These are phyloP conservation scores for Fraxinus quadrangulata DNA, from an alignment of 257 asterid genomes.

Conservation along the genomic window DNA sequence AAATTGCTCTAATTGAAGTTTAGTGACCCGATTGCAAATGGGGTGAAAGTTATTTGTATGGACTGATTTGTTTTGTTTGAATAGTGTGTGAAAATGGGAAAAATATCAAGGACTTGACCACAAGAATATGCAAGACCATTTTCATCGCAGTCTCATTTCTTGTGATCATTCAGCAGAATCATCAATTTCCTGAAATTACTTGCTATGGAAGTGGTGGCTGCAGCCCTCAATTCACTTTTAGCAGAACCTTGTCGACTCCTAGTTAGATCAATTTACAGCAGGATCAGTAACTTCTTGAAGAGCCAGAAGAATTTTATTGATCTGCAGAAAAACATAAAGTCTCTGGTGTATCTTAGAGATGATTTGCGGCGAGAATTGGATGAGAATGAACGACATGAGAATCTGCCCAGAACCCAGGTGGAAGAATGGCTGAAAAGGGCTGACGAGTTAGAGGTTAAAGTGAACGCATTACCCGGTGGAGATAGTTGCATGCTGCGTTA, in stretches of 20 bases:
- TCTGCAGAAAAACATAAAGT: slow-evolving; percentile 9
- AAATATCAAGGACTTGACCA: background rate
- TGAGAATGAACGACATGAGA: background rate
- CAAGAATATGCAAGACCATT: background rate
- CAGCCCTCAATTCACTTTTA: slow-evolving; percentile 10
- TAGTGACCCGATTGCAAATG: too few relatives aligned
- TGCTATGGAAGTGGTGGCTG: slow-evolving; percentile 27
- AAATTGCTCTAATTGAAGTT: too few relatives aligned
- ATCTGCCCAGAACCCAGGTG: slow-evolving; percentile 8
- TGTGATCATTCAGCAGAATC: background rate
- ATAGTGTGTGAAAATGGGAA: too few relatives aligned
- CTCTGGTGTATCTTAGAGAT: slow-evolving; percentile 7
- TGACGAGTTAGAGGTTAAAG: slow-evolving; percentile 8
- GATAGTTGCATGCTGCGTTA: background rate
- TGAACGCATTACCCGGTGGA: background rate
- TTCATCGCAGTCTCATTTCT: background rate
- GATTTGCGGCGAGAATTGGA: background rate
- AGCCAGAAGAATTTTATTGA: background rate
- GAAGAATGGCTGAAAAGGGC: slow-evolving; percentile 22
- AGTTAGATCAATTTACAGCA: background rate
- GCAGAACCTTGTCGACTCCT: slow-evolving; percentile 20
- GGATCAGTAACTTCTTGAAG: background rate
- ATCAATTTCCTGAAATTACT: background rate
- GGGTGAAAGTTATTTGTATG: too few relatives aligned
- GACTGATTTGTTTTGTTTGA: too few relatives aligned